These are phyloP conservation scores for Botrytis sinoallii DNA, from an alignment of 2,329 filamentous ascomycete genomes.

Conservation along the genomic window DNA sequence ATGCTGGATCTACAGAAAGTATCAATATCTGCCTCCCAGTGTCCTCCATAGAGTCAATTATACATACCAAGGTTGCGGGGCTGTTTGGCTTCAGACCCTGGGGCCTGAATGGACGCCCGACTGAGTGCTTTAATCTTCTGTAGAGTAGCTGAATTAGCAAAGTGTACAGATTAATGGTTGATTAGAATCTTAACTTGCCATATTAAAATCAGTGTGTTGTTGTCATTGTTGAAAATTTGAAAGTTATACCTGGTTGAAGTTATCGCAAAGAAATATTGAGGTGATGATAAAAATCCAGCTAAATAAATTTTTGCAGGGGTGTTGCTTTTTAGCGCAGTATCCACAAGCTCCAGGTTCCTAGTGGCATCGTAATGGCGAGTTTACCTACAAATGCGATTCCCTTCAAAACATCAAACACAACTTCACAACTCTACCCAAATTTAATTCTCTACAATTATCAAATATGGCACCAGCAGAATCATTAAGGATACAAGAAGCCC, in stretches of 20 bases:
- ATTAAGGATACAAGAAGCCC: conserved; percentile 78
- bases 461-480: conserved; percentile 58
- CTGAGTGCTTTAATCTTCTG: conserved; percentile 65
- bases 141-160: conserved; percentile 7
- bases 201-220: conserved; percentile 29
- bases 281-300: conserved; percentile 12
- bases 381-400: conserved; percentile 24
- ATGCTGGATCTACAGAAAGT: conserved; percentile 37
- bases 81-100: conserved; percentile 62
- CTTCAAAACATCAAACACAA: conserved; percentile 25
- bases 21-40: conserved; percentile 1
- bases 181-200: conserved; percentile 31
- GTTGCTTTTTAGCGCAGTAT: conserved; percentile 25
- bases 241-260: not conserved
- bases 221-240: conserved; percentile 20
- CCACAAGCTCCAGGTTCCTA: conserved; percentile 27
- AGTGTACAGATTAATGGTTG: not conserved
- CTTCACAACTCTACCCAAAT: conserved; percentile 12
- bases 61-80: conserved; percentile 66
- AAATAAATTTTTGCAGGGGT: conserved; percentile 29
- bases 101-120: conserved; percentile 63
- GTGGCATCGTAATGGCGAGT: conserved; percentile 19
- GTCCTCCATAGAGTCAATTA: not conserved
- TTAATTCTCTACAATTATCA: conserved; percentile 28
- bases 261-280: conserved; percentile 8